Percentiles rank a stretch among this genome's conserved stretches.
Conservation (phyloP, 2,329 filamentous ascomycete species). For the Epichloe hybrida region DNA sequence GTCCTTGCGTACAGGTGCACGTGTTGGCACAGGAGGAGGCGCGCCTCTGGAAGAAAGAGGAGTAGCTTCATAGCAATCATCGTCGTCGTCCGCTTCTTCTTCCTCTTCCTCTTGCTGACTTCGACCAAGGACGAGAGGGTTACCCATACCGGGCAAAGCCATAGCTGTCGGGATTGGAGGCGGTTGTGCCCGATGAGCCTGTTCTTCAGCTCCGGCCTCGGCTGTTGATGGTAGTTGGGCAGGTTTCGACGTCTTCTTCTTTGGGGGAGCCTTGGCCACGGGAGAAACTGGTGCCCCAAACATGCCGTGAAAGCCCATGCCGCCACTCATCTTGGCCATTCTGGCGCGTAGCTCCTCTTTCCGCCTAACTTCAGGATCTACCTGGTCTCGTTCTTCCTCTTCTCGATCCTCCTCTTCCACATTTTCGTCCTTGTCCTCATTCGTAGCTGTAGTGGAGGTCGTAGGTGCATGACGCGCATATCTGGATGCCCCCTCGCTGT, state of each 20-base stretch:
- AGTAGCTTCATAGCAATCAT: conserved; percentile 2
- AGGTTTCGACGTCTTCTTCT: conserved; percentile 37
- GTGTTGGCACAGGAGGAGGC: conserved; percentile 18
- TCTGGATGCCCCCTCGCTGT: conserved; percentile 48
- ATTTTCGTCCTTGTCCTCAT: conserved; percentile 41
- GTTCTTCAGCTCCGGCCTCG: conserved; percentile 31
- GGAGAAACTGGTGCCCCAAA: conserved; percentile 63
- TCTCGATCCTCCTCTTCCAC: conserved; percentile 42
- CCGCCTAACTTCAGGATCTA: conserved; percentile 75
- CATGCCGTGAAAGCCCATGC: conserved; percentile 94
- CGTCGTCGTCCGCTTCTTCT: background rate
- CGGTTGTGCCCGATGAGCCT: conserved; percentile 25
- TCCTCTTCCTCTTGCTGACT: conserved; percentile 25
- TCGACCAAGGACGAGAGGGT: conserved; percentile 31
- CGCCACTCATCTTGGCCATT: conserved; percentile 98
- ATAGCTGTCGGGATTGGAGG: conserved; percentile 47
- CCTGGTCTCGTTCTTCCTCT: conserved; percentile 69
- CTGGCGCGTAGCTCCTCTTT: conserved; percentile 81
- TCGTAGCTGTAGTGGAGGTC: conserved; percentile 29
- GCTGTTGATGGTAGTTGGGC: conserved; percentile 18
- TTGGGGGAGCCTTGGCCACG: conserved; percentile 30
- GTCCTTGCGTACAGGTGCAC: conserved; percentile 4
- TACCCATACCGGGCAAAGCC: conserved; percentile 60
- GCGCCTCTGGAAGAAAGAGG: conserved; percentile 11
- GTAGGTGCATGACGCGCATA: conserved; percentile 22